Conservation (phyloP, 1,284 basidiomycete genomes). For the Lignosus rhinocerotis region DNA sequence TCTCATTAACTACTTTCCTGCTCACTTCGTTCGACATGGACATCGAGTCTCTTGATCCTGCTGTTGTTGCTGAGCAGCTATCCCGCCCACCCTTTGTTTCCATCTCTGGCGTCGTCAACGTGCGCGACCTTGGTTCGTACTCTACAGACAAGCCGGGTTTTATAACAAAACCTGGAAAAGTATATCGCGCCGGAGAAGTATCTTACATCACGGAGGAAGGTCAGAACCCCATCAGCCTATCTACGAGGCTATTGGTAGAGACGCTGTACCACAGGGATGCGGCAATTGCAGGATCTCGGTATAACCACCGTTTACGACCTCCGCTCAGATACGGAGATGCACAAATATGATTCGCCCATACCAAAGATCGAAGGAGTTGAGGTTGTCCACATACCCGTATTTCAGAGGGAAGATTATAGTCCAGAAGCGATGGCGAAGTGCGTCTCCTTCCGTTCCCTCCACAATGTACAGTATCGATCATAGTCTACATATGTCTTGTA, state of each 20-base stretch:
- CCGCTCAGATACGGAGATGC: conserved; percentile 75
- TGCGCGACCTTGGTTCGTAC: conserved; percentile 69
- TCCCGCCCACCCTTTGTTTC: conserved; percentile 67
- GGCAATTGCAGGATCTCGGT: conserved; percentile 57
- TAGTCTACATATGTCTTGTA: conserved; percentile 32
- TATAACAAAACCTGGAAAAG: conserved; percentile 54
- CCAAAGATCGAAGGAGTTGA: conserved; percentile 64
- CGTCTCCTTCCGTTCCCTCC: conserved; percentile 34
- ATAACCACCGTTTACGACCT: conserved; percentile 70
- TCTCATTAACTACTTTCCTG: background rate
- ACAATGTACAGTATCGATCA: conserved; percentile 15
- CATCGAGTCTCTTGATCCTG: conserved; percentile 64
- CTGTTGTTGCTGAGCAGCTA: conserved; percentile 59
- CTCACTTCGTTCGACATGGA: conserved; percentile 24
- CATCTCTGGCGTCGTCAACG: conserved; percentile 69
- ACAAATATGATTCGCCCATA: conserved; percentile 64
- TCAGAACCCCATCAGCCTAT: conserved; percentile 24
- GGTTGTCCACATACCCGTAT: conserved; percentile 63
- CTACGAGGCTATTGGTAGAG: conserved; percentile 1
- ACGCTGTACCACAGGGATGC: conserved; percentile 46
- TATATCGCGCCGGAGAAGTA: conserved; percentile 70
- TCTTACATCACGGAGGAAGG: conserved; percentile 68
- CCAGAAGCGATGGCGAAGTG: conserved; percentile 81
- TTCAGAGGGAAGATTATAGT: conserved; percentile 73
- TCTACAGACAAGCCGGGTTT: conserved; percentile 47